These are phyloP conservation scores for Salvia hispanica DNA, from an alignment of 257 asterid genomes.

Conservation along the genomic window DNA sequence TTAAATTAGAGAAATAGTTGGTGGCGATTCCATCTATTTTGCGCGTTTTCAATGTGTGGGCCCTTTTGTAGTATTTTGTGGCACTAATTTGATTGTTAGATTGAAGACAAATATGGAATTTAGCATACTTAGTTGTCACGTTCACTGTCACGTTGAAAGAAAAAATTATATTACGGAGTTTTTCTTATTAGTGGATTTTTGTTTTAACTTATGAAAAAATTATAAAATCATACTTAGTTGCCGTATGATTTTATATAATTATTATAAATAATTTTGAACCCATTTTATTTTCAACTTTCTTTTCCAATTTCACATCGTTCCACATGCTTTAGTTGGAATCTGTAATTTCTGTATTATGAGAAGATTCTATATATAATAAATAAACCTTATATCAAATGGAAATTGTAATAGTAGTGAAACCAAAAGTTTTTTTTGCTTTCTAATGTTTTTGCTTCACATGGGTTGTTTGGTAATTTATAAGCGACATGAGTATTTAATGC, in stretches of 20 bases:
- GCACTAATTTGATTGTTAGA: not conserved
- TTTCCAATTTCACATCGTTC: no score
- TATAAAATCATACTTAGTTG: no score
- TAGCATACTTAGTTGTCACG: slow-evolving; percentile 20
- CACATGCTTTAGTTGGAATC: no score
- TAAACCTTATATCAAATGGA: not conserved
- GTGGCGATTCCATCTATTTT: not conserved
- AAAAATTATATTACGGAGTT: slow-evolving; percentile 11
- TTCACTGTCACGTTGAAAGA: slow-evolving; percentile 19
- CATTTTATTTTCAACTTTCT: no score
- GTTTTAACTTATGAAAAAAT: no score
- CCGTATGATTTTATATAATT: no score
- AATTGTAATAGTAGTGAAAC: not conserved
- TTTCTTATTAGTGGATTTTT: not conserved
- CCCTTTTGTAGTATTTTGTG: slow-evolving; percentile 9
- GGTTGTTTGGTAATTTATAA: slow-evolving; percentile 11
- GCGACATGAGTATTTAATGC: not conserved
- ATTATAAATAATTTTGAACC: no score
- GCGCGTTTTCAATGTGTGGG: not conserved
- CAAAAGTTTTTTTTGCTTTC: not conserved
- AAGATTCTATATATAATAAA: no score
- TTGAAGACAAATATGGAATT: slow-evolving; percentile 16
- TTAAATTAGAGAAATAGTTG: not conserved
- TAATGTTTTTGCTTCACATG: slow-evolving; percentile 16
- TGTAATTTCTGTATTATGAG: no score